These are phyloP conservation scores for Psilocybe azurescens DNA, from an alignment of 768 basidiomycete genomes.

Conservation along the genomic window DNA sequence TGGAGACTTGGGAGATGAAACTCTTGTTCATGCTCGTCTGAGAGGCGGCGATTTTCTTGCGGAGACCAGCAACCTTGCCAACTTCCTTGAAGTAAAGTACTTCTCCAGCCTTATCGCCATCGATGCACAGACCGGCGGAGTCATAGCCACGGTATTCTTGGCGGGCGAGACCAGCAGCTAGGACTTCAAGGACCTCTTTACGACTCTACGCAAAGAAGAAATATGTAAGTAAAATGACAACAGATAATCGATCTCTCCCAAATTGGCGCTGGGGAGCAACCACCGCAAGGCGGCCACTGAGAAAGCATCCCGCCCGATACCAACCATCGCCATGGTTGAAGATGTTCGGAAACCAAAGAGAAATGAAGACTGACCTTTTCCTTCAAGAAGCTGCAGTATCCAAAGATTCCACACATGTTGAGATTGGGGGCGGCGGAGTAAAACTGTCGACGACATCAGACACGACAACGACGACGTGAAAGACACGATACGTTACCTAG, in stretches of 20 bases:
- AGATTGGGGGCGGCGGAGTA: constrained; percentile 11
- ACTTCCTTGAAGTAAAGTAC: constrained; percentile 95
- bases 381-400: constrained; percentile 92
- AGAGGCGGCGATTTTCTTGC: constrained; percentile 84
- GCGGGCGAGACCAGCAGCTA: constrained; percentile 89
- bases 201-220: constrained; percentile 63
- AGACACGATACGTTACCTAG: constrained; percentile 12
- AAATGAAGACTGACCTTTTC: constrained; percentile 74
- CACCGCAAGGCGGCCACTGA: background rate
- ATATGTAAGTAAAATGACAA: constrained; percentile 18
- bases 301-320: constrained; percentile 4
- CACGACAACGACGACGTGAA: background rate
- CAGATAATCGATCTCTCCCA: constrained; percentile 23
- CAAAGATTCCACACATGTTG: constrained; percentile 95
- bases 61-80: constrained; percentile 93
- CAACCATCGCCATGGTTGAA: background rate
- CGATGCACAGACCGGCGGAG: constrained; percentile 88
- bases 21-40: constrained; percentile 75
- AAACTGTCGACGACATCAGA: background rate
- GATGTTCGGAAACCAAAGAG: background rate
- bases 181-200: constrained; percentile 88
- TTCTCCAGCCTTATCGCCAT: constrained; percentile 84
- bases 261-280: constrained; percentile 3
- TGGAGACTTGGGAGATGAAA: constrained; percentile 88
- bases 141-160: constrained; percentile 99